These are phyloP conservation scores for Fraxinus quadrangulata DNA, from an alignment of 257 asterid species.

Conservation along the genomic window DNA sequence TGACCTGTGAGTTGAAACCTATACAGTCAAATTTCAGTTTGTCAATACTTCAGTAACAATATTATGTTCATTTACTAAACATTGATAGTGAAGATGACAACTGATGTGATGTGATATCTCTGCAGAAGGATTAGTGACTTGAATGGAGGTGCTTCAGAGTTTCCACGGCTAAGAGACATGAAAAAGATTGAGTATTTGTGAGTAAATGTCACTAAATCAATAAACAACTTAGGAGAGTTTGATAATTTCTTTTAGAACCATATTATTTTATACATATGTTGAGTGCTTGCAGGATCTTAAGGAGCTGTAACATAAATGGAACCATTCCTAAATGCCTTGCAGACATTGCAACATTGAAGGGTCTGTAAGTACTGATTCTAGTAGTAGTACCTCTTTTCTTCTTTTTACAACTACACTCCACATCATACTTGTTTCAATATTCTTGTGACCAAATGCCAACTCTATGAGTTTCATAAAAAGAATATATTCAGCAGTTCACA, in stretches of 20 bases:
- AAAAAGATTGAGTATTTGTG: conserved; percentile 38
- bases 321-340: conserved; percentile 38
- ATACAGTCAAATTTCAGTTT: background rate
- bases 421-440: no score
- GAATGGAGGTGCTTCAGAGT: conserved; percentile 44
- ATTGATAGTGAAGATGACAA: background rate
- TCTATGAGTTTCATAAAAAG: no score
- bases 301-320: conserved; percentile 63
- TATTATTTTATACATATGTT: conserved; percentile 3
- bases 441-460: no score
- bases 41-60: background rate
- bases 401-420: no score
- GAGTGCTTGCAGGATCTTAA: conserved; percentile 50
- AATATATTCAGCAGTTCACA: no score
- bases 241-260: background rate
- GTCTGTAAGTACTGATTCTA: conserved; percentile 35
- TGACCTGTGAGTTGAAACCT: conserved; percentile 46
- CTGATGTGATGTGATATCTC: conserved; percentile 12
- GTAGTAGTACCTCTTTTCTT: background rate
- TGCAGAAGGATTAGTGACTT: conserved; percentile 65
- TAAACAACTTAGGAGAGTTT: conserved; percentile 13
- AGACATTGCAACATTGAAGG: conserved; percentile 24
- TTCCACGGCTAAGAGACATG: conserved; percentile 52
- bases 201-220: conserved; percentile 29
- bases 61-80: background rate